These are phyloP conservation scores for Chrysophaeum taylorii DNA, from an alignment of 352 stramenopile species.

Conservation along the genomic window DNA sequence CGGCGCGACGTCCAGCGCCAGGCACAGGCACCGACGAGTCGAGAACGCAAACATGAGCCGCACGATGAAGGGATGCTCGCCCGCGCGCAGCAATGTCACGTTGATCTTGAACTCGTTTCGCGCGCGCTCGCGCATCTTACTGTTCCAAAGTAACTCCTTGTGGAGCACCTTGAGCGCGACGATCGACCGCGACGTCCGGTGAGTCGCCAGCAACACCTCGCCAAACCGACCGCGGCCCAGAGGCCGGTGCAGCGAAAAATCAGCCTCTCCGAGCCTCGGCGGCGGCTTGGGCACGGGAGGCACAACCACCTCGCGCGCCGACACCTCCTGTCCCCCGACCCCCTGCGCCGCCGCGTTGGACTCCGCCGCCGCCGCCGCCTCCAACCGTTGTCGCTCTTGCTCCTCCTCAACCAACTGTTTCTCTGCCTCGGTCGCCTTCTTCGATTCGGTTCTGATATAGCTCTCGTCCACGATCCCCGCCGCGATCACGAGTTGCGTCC, in stretches of 20 bases:
- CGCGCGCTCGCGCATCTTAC: conserved; percentile 34
- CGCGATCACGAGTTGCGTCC: no score
- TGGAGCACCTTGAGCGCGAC: conserved; percentile 59
- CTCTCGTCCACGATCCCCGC: no score
- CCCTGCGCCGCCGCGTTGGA: no score
- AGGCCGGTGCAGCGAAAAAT: conserved; percentile 24
- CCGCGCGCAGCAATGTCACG: conserved; percentile 62
- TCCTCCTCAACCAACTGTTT: no score
- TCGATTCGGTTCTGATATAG: no score
- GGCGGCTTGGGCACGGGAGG: no score
- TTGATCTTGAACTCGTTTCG: conserved; percentile 67
- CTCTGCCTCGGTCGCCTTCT: no score
- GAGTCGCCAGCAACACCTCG: conserved; percentile 59
- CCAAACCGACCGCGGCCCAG: conserved; percentile 56
- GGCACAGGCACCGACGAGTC: conserved; percentile 66
- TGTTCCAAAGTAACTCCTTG: conserved; percentile 45
- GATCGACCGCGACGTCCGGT: conserved; percentile 46
- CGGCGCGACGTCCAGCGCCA: conserved; percentile 69
- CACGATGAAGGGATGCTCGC: conserved; percentile 72
- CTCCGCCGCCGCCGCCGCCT: no score
- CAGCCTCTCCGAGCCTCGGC: not conserved
- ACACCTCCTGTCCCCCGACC: no score
- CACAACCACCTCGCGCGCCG: no score
- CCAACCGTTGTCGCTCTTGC: no score
- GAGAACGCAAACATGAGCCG: conserved; percentile 70